A percentile compares a stretch with the other conserved stretches of the same genome.
Evolutionary conservation across 1,139 yeast genomes (phyloP).

Genomic region (Pichia sp.): DNA sequence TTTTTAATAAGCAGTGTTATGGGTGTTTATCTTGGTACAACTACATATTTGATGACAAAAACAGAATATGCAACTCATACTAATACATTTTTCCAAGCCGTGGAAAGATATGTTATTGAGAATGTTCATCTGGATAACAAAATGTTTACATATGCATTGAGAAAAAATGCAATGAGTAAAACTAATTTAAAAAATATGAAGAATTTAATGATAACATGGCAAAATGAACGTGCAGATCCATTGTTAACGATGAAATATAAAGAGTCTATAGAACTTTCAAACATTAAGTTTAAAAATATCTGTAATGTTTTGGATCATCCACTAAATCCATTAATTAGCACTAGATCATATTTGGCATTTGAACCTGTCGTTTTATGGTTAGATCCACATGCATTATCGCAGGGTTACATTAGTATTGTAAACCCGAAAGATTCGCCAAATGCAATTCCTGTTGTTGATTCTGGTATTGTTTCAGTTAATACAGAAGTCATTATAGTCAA

Average conservation of each 20-base stretch:
- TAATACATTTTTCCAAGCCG: constrained; percentile 58
- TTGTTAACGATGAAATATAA: constrained; percentile 42
- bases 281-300: constrained; percentile 63
- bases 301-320: constrained; percentile 74
- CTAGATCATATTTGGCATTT: constrained; percentile 82
- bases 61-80: constrained; percentile 77
- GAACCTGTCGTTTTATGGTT: constrained; percentile 85
- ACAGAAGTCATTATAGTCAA: constrained; percentile 92
- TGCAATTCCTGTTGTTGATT: constrained; percentile 79
- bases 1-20: constrained; percentile 75
- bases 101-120: constrained; percentile 74
- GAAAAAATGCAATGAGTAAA: constrained; percentile 56
- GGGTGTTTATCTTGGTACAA: constrained; percentile 82
- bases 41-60: constrained; percentile 77
- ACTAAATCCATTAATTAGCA: constrained; percentile 76
- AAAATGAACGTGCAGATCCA: constrained; percentile 50
- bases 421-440: constrained; percentile 60
- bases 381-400: constrained; percentile 83
- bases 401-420: constrained; percentile 78
- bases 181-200: constrained; percentile 59
- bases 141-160: constrained; percentile 57
- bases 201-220: constrained; percentile 80
- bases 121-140: constrained; percentile 84
- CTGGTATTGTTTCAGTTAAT: constrained; percentile 94
- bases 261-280: constrained; percentile 56